Evolutionary conservation across 352 stramenopile genomes (phyloP).

Genomic region (Phytophthora aleatoria): DNA sequence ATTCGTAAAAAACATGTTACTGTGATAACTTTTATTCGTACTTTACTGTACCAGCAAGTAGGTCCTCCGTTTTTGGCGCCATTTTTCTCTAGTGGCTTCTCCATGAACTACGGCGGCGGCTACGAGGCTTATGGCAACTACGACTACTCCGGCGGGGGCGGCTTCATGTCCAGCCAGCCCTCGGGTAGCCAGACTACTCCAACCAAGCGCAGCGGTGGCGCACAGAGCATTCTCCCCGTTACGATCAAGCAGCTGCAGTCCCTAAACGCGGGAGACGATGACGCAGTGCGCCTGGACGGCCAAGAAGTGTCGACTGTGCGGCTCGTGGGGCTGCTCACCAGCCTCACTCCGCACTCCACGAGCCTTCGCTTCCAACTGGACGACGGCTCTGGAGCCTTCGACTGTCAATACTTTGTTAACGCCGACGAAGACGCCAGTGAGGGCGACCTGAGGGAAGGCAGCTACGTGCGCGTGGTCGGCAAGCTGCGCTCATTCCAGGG

Average conservation of each 20-base stretch:
- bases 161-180: conserved; percentile 75
- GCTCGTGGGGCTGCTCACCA: conserved; percentile 87
- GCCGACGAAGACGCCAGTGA: conserved; percentile 83
- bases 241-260: conserved; percentile 89
- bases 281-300: conserved; percentile 87
- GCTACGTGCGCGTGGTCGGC: conserved; percentile 92
- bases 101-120: conserved; percentile 66
- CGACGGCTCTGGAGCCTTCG: conserved; percentile 93
- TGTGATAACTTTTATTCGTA: neutral
- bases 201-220: conserved; percentile 47
- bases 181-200: conserved; percentile 55
- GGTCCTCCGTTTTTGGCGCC: conserved; percentile 19
- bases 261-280: conserved; percentile 50
- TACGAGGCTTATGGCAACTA: conserved; percentile 82
- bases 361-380: conserved; percentile 94
- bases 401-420: conserved; percentile 93
- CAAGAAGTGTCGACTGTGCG: conserved; percentile 89
- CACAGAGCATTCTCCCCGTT: conserved; percentile 92
- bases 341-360: conserved; percentile 82
- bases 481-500: conserved; percentile 92
- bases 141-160: conserved; percentile 57
- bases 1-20: no score
- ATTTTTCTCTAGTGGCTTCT: conserved; percentile 6
- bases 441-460: conserved; percentile 67
- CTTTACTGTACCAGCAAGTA: neutral